phyloP scores from a whole-genome alignment of 495 filamentous ascomycete species.

The Viridothelium virens region DNA sequence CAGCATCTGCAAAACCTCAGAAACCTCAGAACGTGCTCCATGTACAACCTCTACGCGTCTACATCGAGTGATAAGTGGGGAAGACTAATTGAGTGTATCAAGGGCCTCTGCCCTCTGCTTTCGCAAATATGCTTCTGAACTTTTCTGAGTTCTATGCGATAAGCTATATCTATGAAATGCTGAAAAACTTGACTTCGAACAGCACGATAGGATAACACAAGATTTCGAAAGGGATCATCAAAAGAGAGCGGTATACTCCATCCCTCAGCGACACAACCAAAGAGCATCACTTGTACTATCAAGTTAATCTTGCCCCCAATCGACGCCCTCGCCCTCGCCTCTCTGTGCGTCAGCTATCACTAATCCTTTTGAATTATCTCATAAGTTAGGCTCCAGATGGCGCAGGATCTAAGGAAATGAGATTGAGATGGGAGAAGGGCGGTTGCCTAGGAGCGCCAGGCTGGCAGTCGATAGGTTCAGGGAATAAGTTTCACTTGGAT shows the following conservation, averaged over 20 bases:
- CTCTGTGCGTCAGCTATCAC: background rate
- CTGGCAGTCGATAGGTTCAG: background rate
- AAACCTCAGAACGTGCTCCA: background rate
- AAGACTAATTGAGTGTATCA: background rate
- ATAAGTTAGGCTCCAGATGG: background rate
- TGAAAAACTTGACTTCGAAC: too few relatives aligned
- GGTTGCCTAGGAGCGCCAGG: background rate
- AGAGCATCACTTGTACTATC: background rate
- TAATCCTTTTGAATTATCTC: background rate
- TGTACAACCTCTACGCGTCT: background rate
- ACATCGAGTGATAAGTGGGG: background rate
- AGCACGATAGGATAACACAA: too few relatives aligned
- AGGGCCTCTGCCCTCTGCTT: background rate
- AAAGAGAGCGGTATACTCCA: background rate
- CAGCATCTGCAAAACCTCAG: background rate
- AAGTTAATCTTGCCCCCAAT: background rate
- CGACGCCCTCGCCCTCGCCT: background rate
- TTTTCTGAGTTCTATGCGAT: background rate
- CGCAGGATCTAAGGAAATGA: background rate
- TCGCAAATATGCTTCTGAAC: background rate
- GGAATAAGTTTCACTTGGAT: too few relatives aligned
- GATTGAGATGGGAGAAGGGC: background rate
- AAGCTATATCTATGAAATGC: background rate
- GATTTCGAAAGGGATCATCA: too few relatives aligned
- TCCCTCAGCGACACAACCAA: background rate